These are phyloP conservation scores for Xylaria nigripes DNA, from an alignment of 495 filamentous ascomycete genomes.

Conservation along the genomic window DNA sequence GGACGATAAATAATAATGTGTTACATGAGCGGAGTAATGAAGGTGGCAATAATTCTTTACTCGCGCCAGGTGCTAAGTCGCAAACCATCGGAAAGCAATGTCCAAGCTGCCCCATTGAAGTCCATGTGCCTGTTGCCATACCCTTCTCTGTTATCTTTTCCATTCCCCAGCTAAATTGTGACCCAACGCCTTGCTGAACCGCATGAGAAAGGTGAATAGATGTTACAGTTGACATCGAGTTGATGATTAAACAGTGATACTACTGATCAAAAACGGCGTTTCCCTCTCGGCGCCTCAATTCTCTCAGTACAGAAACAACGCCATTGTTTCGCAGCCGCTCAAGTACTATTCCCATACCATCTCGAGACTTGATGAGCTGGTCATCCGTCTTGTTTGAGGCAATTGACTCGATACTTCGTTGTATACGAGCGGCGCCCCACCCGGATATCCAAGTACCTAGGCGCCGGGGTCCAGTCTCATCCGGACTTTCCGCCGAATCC, in stretches of 20 bases:
- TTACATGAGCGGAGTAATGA: slow-evolving; percentile 28
- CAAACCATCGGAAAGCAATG: background rate
- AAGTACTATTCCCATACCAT: slow-evolving; percentile 92
- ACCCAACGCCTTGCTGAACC: slow-evolving; percentile 28
- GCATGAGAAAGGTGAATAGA: slow-evolving; percentile 6
- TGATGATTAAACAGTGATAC: background rate
- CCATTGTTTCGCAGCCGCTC: slow-evolving; percentile 70
- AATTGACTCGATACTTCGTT: slow-evolving; percentile 83
- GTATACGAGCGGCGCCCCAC: slow-evolving; percentile 73
- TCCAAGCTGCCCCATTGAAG: slow-evolving; percentile 6
- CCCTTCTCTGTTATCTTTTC: slow-evolving; percentile 10
- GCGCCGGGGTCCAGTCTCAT: slow-evolving; percentile 17
- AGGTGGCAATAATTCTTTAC: slow-evolving; percentile 9
- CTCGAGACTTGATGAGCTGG: slow-evolving; percentile 76
- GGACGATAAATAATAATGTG: slow-evolving; percentile 5
- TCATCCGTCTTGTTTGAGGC: slow-evolving; percentile 75
- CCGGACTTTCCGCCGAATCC: slow-evolving; percentile 13
- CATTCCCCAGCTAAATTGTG: slow-evolving; percentile 9
- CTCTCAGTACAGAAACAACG: slow-evolving; percentile 76
- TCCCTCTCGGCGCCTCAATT: slow-evolving; percentile 67
- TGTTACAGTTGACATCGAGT: slow-evolving; percentile 14
- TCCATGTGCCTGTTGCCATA: background rate
- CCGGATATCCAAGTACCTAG: slow-evolving; percentile 33
- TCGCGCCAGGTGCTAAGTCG: slow-evolving; percentile 2
- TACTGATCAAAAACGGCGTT: slow-evolving; percentile 21